A percentile compares a stretch with the other conserved stretches of the same genome.
Conservation (phyloP, 495 filamentous ascomycete species). For the Niebla homalea region DNA sequence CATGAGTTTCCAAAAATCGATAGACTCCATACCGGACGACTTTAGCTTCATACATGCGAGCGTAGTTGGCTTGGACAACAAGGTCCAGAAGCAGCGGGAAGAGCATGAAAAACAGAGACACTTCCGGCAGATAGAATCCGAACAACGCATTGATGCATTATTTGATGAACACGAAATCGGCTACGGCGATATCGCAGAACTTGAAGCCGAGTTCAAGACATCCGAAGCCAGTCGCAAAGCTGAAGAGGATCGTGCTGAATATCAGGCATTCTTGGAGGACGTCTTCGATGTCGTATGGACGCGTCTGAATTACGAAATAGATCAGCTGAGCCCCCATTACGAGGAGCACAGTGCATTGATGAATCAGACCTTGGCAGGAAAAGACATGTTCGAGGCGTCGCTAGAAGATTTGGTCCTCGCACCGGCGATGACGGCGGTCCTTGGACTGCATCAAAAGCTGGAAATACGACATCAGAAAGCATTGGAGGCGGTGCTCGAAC, state of each 20-base stretch:
- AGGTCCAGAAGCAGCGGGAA: conserved; percentile 28
- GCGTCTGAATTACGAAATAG: conserved; percentile 39
- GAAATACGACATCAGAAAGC: conserved; percentile 38
- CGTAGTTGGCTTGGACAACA: conserved; percentile 33
- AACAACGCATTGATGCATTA: conserved; percentile 38
- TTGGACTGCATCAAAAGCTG: conserved; percentile 33
- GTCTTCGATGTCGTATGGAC: conserved; percentile 42
- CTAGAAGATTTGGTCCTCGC: conserved; percentile 26
- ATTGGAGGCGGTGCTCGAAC: conserved; percentile 37
- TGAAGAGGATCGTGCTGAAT: conserved; percentile 42
- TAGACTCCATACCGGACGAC: conserved; percentile 26
- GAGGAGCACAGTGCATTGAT: conserved; percentile 25
- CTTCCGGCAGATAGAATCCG: conserved; percentile 40
- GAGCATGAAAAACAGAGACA: conserved; percentile 35
- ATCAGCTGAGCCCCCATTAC: conserved; percentile 37
- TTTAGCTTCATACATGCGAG: conserved; percentile 37
- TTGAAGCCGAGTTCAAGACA: conserved; percentile 48
- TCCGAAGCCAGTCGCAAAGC: conserved; percentile 39
- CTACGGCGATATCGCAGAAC: conserved; percentile 45
- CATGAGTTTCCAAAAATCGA: conserved; percentile 5
- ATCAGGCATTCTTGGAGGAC: conserved; percentile 35
- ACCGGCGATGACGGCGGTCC: conserved; percentile 33
- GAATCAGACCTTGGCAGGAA: conserved; percentile 26
- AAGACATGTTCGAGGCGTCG: conserved; percentile 25
- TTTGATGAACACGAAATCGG: conserved; percentile 48